Base-by-base conservation (phyloP, 2,329 filamentous ascomycete genomes). In the Sporothrix curviconia region DNA sequence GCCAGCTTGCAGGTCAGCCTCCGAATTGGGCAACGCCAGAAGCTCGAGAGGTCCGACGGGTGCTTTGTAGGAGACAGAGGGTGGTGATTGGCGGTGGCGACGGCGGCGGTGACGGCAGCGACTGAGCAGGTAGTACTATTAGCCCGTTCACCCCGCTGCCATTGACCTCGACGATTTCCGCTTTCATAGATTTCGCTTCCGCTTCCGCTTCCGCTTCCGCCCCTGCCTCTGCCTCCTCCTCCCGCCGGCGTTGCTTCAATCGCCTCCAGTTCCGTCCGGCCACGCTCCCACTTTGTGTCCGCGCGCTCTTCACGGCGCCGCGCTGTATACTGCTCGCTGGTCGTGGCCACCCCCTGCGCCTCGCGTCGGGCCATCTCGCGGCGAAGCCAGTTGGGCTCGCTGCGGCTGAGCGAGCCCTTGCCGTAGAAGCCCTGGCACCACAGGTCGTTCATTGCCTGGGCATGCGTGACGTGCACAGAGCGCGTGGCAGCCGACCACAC, bases 381-480 rank as follows among this genome's bases (percentile, higher is more conserved):
- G 62, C 89, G 88, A 52, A 96, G 72, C 94, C 94, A 99, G 64
- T 85, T 94, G 3, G 92, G 92, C 70, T 99, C 92, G 76, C 92
- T 96, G 65, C 95, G 84, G 74, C 92, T 96, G 59, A 97, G 76
- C 65, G 78, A 92, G 44, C 94, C 94, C 71, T 96, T 96, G 49
- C 95, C 95, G 71, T 92, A 99, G 73, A 99, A 99, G 5, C 94
- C 94, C 74, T 95, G 90, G 71, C 96, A 89, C 94, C 95, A 99
- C 24, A 99, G 73, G 1, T 86, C 90, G 56, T 87, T 80, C 61
- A 95, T 86, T 3, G 90, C 86, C 56, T 79, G 78, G 25, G 84
- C 77, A 69, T 96, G 87, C 17, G 84, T 90, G 57, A 99, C 79
- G 68, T 96, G 90, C 15, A 99, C 81, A 0, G 91, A 94, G 30